phyloP scores from a whole-genome alignment of 2,329 filamentous ascomycete species.

The Venturiaceae sp. region DNA sequence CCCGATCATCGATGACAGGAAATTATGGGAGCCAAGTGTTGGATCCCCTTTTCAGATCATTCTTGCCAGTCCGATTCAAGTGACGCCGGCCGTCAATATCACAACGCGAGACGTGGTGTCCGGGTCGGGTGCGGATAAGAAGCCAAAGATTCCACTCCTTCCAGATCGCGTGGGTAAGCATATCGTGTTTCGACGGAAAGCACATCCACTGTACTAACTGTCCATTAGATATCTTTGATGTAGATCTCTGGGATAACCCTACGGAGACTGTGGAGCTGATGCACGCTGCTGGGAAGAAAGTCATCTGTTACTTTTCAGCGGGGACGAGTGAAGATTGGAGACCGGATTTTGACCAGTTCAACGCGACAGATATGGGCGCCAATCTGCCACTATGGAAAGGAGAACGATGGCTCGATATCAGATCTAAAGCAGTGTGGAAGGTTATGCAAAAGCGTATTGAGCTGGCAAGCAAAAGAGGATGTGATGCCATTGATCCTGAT shows the following conservation, averaged over 20 bases:
- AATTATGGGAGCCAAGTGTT: slow-evolving; percentile 43
- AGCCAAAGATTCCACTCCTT: not conserved
- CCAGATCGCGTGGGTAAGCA: not conserved
- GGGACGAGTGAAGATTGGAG: slow-evolving; percentile 17
- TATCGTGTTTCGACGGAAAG: no score
- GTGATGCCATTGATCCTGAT: slow-evolving; percentile 28
- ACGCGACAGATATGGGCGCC: slow-evolving; percentile 13
- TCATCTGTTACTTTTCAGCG: slow-evolving; percentile 31
- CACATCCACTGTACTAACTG: not conserved
- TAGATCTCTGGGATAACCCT: slow-evolving; percentile 47
- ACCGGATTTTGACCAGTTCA: slow-evolving; percentile 15
- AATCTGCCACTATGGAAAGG: slow-evolving; percentile 18
- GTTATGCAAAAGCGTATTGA: slow-evolving; percentile 19
- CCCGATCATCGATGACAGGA: not conserved
- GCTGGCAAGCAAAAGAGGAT: slow-evolving; percentile 19
- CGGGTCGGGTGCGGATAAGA: no score
- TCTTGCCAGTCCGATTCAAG: slow-evolving; percentile 28
- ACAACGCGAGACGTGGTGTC: no score
- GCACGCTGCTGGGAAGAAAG: slow-evolving; percentile 42
- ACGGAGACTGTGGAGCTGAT: slow-evolving; percentile 36
- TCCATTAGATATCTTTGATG: slow-evolving; percentile 32
- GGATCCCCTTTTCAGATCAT: slow-evolving; percentile 54
- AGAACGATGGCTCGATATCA: slow-evolving; percentile 17
- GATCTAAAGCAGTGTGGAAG: slow-evolving; percentile 14
- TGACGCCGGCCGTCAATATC: not conserved